A percentile compares a stretch with the other conserved stretches of the same genome.
Conservation (phyloP, 139 green algal genomes). For the Haematococcus lacustris region DNA sequence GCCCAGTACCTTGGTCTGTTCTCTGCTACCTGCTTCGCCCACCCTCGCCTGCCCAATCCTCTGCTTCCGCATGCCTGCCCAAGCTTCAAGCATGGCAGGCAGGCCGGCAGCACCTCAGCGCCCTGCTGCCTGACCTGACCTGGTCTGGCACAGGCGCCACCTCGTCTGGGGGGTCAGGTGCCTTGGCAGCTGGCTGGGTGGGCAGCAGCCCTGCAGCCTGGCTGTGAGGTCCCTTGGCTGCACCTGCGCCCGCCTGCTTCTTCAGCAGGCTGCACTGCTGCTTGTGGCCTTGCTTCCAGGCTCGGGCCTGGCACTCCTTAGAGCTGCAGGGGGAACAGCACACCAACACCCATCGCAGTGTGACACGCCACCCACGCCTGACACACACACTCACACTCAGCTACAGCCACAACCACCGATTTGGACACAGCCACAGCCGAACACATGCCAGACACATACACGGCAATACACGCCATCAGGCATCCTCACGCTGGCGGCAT, state of each 20-base stretch:
- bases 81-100: too few species aligned
- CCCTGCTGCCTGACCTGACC: not conserved
- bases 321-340: constrained; percentile 8
- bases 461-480: too few species aligned
- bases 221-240: not conserved
- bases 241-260: not conserved
- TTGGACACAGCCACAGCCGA: not conserved
- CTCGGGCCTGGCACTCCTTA: constrained; percentile 8
- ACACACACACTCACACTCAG: not conserved
- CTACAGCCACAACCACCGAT: not conserved
- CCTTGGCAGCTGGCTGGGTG: not conserved
- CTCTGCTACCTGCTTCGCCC: not conserved
- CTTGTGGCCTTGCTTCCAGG: constrained; percentile 15
- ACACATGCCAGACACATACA: too few species aligned
- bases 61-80: not conserved
- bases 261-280: constrained; percentile 3
- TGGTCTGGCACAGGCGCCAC: not conserved
- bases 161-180: not conserved
- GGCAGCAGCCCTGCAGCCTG: constrained; percentile 5
- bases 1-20: not conserved
- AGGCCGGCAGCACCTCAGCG: not conserved
- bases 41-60: not conserved
- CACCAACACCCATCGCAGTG: constrained; percentile 5
- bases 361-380: not conserved
- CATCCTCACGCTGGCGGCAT: too few species aligned